Evolutionary conservation across 805 yeast genomes (phyloP), one percentile per base, ranked within the genome.

Genomic region (Blastobotrys mokoenaii): DNA sequence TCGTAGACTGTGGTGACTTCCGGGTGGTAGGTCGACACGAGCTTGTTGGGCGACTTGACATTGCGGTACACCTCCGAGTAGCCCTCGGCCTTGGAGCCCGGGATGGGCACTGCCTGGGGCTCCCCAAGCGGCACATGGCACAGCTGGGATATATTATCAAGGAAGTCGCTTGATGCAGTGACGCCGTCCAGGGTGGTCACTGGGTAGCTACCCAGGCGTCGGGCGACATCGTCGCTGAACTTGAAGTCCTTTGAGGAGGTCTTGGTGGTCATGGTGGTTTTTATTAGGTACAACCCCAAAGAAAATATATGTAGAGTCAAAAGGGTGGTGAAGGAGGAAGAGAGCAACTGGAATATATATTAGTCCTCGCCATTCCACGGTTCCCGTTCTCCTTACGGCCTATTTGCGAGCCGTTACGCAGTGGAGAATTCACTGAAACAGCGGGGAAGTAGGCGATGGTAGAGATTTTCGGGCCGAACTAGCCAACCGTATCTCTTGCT

Each of bases 41-140:
- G 52, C 11, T 55, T 52, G 20, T 62, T 66, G 14, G 64, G 59
- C 4, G 66, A 51, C 11, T 62, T 52, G 10, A 61, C 59, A 52
- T 69, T 77, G 45, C 86, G 64, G 56, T 70, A 81, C 7, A 74
- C 58, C 1, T 75, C 70, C 22, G 83, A 74, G 58, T 61, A 73
- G 5, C 80, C 81, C 1, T 64, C 64, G 45, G 63, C 56, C 30
- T 58, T 57, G 10, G 72, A 50, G 18, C 67, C 66, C 1, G 76
- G 72, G 1, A 75, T 40, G 7, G 70, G 59, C 1, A 58, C 59
- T 5, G 69, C 68, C 55, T 68, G 73, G 17, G 55, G 49, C 42
- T 57, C 51, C 20, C 61, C 60, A 15, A 20, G 20, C 8, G 47
- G 48, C 27, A 30, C 38, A 15, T 39, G 32, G 14, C 25, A 33